Evolutionary conservation across 2,329 filamentous ascomycete species (phyloP).

Genomic region (Colletotrichum coccodes): DNA sequence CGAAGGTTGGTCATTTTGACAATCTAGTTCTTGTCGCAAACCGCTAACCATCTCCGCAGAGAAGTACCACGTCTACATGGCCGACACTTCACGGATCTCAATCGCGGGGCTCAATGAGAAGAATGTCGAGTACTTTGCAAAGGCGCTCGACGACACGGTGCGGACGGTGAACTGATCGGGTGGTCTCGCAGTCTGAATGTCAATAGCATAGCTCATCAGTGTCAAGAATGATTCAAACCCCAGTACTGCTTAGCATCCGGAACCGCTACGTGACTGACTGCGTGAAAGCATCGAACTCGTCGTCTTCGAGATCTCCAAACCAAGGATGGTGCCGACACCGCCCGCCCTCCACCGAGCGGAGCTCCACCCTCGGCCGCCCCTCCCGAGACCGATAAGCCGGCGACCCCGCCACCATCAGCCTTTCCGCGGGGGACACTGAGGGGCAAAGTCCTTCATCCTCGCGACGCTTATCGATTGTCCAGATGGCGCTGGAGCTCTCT

Average conservation of each 20-base stretch:
- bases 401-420: constrained; percentile 11
- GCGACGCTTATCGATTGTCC: background rate
- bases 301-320: background rate
- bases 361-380: constrained; percentile 26
- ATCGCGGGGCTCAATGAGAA: constrained; percentile 49
- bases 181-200: no score
- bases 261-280: no score
- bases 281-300: background rate
- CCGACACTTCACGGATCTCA: constrained; percentile 49
- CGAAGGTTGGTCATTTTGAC: constrained; percentile 38
- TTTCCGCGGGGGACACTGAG: background rate
- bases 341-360: constrained; percentile 4
- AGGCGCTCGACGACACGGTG: constrained; percentile 31
- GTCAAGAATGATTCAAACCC: background rate
- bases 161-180: constrained; percentile 7
- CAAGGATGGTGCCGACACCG: background rate
- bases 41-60: constrained; percentile 32
- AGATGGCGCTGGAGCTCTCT: background rate
- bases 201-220: background rate
- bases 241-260: background rate
- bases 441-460: background rate
- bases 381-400: constrained; percentile 23
- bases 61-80: constrained; percentile 50
- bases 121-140: constrained; percentile 46
- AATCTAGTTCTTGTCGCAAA: background rate